phyloP scores from a whole-genome alignment of 805 yeast species.

The Pichia rugopelliculosa region DNA sequence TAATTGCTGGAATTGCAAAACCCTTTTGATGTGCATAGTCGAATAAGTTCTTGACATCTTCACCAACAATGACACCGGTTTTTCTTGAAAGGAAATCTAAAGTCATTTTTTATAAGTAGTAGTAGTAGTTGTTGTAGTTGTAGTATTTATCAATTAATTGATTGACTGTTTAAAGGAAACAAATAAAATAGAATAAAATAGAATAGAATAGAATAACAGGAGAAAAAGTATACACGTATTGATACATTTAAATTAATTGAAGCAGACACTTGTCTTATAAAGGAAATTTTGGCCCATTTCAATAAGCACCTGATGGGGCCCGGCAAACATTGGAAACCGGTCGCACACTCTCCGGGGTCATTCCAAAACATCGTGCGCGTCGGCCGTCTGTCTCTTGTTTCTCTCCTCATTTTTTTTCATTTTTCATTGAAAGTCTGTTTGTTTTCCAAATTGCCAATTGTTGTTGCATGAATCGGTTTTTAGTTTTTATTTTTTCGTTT shows the following conservation, averaged over 20 bases:
- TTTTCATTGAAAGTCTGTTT: no score
- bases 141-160: not conserved
- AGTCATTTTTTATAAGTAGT: slow-evolving; percentile 17
- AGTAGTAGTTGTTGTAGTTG: no score
- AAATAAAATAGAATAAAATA: no score
- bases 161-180: not conserved
- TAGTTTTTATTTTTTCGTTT: no score
- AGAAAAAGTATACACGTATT: no score
- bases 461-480: no score
- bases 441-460: no score
- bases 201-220: no score
- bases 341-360: slow-evolving; percentile 4
- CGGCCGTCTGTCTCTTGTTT: not conserved
- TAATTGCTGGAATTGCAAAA: slow-evolving; percentile 97
- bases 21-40: slow-evolving; percentile 88
- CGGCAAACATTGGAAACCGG: not conserved
- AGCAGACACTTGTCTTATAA: not conserved
- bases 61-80: slow-evolving; percentile 98
- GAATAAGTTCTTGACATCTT: slow-evolving; percentile 82
- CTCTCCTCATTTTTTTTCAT: no score
- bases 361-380: no score
- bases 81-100: slow-evolving; percentile 77
- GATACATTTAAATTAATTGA: no score
- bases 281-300: no score
- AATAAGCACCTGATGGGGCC: not conserved